Base-by-base conservation (phyloP, 2,329 filamentous ascomycete species). In the Juglanconis juglandina region DNA sequence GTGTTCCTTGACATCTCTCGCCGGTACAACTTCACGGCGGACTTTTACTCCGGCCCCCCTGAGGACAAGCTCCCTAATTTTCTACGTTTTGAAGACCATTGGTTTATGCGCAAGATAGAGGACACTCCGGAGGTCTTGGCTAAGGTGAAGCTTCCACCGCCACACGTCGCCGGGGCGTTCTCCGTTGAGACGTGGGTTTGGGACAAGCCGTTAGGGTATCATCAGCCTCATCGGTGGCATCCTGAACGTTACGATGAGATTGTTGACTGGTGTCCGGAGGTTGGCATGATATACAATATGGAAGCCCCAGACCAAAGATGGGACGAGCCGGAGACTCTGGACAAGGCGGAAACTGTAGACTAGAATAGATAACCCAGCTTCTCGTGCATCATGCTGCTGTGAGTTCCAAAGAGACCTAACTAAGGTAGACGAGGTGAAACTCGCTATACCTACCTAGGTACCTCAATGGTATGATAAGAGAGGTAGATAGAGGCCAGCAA, bases 241-340 rank as follows among this genome's bases (percentile, higher is more conserved):
- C 32, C 52, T n/a, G 64, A 64, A 1, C 63, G 65, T 41, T 66
- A 69, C 33, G 59, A 58, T 10, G 53, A 71, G 59, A 69, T 73
- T 10, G 55, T 60, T 4, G 47, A 62, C 42, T 73, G 67, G 64
- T 73, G 70, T 59, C 70, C 70, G 0, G 71, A 73, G 58, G 60
- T 67, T 10, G 61, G 42, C 34, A 60, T 67, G 56, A 60, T 60
- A n/a, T 46, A 48, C 35, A 53, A 53, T 8, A 33, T 47, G 8
- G 56, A 59, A 50, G 34, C 14, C 3, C 56, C 56, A 4, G 56
- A 59, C 17, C 33, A 47, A 34, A 34, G 50, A 24, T 59, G 56
- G 56, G 46, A 24, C 1, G 2, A 44, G 41, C 41, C 5, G 14
- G 35, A 39, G 11, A 39, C 11, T 39, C 2, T 39, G 6, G 35